These are phyloP conservation scores for Citrullus colocynthis DNA, from an alignment of 306 rosid species.

Conservation along the genomic window DNA sequence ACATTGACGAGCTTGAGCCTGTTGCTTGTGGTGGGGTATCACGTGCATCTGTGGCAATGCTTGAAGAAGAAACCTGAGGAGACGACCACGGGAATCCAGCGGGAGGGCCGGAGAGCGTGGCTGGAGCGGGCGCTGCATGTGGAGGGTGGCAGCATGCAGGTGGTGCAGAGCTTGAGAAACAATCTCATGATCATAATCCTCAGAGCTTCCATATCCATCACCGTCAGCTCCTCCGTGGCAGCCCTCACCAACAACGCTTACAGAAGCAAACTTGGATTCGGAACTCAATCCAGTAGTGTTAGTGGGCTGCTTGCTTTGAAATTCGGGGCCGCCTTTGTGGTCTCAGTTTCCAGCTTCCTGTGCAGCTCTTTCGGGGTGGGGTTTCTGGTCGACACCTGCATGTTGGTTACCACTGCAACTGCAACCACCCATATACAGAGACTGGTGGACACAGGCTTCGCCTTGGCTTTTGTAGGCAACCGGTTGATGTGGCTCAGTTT, in stretches of 20 bases:
- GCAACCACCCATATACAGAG: conserved; percentile 13
- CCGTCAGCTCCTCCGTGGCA: conserved; percentile 31
- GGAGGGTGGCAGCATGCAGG: conserved; percentile 24
- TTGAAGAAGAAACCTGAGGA: conserved; percentile 49
- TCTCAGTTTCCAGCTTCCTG: conserved; percentile 48
- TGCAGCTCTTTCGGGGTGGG: conserved; percentile 60
- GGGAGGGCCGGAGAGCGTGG: conserved; percentile 44
- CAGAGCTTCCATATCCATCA: conserved; percentile 47
- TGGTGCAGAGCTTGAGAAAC: conserved; percentile 70
- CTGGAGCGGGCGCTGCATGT: conserved; percentile 3
- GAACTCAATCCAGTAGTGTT: not conserved
- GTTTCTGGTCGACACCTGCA: conserved; percentile 44
- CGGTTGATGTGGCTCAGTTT: conserved; percentile 43
- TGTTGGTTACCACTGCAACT: conserved; percentile 29
- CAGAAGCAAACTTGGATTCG: conserved; percentile 22
- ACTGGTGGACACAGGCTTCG: conserved; percentile 50
- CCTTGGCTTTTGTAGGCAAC: conserved; percentile 43
- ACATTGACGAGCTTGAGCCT: conserved; percentile 49
- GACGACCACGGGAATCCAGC: conserved; percentile 45
- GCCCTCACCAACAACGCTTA: conserved; percentile 42
- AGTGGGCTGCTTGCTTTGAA: conserved; percentile 24
- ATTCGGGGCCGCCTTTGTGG: conserved; percentile 44
- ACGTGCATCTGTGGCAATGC: conserved; percentile 47
- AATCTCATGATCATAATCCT: conserved; percentile 42
- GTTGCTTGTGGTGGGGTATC: conserved; percentile 46